Percentiles rank a stretch among this genome's conserved stretches.
Evolutionary conservation across 1,139 yeast genomes (phyloP).

Genomic region (Hanseniaspora uvarum): DNA sequence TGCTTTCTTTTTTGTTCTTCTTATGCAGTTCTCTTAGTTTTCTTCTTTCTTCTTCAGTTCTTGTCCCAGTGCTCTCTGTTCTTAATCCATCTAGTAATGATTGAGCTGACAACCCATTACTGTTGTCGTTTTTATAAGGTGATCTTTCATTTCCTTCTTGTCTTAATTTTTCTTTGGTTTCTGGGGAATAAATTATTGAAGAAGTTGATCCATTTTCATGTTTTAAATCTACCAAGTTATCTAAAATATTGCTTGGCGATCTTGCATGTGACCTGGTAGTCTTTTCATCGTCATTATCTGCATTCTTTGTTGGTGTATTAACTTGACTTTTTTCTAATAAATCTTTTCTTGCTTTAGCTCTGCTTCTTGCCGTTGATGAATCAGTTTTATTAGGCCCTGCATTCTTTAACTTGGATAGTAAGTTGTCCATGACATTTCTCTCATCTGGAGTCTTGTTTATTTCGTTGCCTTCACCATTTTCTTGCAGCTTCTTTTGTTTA

Average conservation of each 20-base stretch:
- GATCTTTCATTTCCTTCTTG: slow-evolving; percentile 2
- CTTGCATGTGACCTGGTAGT: slow-evolving; percentile 19
- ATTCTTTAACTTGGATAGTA: slow-evolving; percentile 61
- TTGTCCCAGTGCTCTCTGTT: slow-evolving; percentile 19
- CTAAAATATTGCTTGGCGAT: slow-evolving; percentile 16
- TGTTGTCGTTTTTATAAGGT: background rate
- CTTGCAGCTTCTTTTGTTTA: slow-evolving; percentile 20
- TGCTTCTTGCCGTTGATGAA: slow-evolving; percentile 67
- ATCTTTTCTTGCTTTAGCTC: slow-evolving; percentile 66
- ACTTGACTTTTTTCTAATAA: slow-evolving; percentile 32
- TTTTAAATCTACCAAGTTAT: slow-evolving; percentile 6
- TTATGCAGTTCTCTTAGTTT: slow-evolving; percentile 16
- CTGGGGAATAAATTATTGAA: slow-evolving; percentile 16
- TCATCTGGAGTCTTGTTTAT: slow-evolving; percentile 29
- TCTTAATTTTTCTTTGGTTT: slow-evolving; percentile 6
- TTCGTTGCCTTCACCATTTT: slow-evolving; percentile 30
- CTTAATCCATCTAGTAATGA: slow-evolving; percentile 28
- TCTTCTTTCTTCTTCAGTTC: slow-evolving; percentile 18
- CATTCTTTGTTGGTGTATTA: slow-evolving; percentile 23
- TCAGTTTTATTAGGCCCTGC: slow-evolving; percentile 66
- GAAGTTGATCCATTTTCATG: background rate
- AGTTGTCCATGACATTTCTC: slow-evolving; percentile 59
- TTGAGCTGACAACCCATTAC: slow-evolving; percentile 24
- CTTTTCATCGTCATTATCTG: slow-evolving; percentile 20
- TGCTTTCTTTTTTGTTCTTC: slow-evolving; percentile 12